A percentile compares a stretch with the other conserved stretches of the same genome.
phyloP scores from a whole-genome alignment of 2,329 filamentous ascomycete species.

The Dissoconium aciculare region DNA sequence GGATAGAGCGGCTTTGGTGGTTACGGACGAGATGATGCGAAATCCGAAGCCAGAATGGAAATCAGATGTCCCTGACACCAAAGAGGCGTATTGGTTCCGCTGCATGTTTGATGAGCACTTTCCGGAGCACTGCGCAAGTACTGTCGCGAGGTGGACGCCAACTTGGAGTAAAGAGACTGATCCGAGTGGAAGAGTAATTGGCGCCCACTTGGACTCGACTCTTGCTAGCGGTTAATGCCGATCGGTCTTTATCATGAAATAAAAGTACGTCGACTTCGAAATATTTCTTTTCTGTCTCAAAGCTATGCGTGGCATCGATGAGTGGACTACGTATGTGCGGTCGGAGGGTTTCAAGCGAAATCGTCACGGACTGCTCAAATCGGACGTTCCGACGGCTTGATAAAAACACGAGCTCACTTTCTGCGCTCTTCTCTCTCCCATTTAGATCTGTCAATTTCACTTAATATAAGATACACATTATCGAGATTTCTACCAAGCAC shows the following conservation, averaged over 20 bases:
- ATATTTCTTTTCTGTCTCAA: no score
- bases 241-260: not conserved
- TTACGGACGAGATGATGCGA: slow-evolving; percentile 95
- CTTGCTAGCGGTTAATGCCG: slow-evolving; percentile 1
- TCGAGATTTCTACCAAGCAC: no score
- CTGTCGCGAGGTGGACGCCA: slow-evolving; percentile 89
- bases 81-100: slow-evolving; percentile 98
- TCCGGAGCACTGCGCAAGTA: slow-evolving; percentile 73
- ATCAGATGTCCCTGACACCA: slow-evolving; percentile 76
- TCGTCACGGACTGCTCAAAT: no score
- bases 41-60: slow-evolving; percentile 96
- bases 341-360: no score
- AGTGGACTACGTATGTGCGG: no score
- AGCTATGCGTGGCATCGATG: no score
- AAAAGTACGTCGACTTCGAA: no score
- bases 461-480: no score
- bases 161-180: slow-evolving; percentile 94
- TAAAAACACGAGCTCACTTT: no score
- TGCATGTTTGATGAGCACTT: slow-evolving; percentile 98
- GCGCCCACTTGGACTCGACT: slow-evolving; percentile 8
- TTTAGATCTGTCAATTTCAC: no score
- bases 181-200: slow-evolving; percentile 57
- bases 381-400: no score
- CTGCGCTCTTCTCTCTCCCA: no score
- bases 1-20: slow-evolving; percentile 73